Evolutionary conservation across 768 basidiomycete genomes (phyloP), one percentile per base, ranked within the genome.

Genomic region (Leccinum imitatum): DNA sequence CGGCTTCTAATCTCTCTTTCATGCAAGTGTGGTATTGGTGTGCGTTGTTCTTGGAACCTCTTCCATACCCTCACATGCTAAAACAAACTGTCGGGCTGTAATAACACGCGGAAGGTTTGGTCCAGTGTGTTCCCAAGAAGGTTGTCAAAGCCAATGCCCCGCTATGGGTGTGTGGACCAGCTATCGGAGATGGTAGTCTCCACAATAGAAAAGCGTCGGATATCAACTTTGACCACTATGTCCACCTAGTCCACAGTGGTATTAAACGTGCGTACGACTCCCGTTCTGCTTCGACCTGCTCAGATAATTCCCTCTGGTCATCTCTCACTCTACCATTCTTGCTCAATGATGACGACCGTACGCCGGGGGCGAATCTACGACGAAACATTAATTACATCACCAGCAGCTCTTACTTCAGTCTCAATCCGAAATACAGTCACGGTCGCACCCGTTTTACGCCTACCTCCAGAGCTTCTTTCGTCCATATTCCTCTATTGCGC

Each of bases 401-500:
- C 10, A 25, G 17, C 33, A 23, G 1, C 11, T 21, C 31, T 35
- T 50, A 30, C 17, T 10, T 31, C 21, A 11, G 4, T 3, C 7
- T 25, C 50, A 25, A 17, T 57, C 23, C 25, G 21, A n/a, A 54
- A 35, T 1, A 23, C 56, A 14, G 27, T 30, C 27, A 30, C 27
- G 7, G 52, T 35, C 11, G 31, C 23, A 23, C 51, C 23, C 9
- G 52, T 54, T 25, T 14, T 30, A 19, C 17, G 33, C 17, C 33
- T 54, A 4, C 56, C 51, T 25, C 8, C 10, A 23, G 56, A 55
- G 13, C 25, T 57, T 13, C 56, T 55, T 37, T 17, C 33, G 2
- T 9, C 14, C 8, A 35, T 56, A 41, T 56, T 58, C 54, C 19
- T 56, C 54, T 17, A 31, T 23, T 56, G 15, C 11, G 53, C 57